Percentiles rank a stretch among this genome's conserved stretches.
phyloP scores from a whole-genome alignment of 139 green algal species.

The Parachlorella kessleri region DNA sequence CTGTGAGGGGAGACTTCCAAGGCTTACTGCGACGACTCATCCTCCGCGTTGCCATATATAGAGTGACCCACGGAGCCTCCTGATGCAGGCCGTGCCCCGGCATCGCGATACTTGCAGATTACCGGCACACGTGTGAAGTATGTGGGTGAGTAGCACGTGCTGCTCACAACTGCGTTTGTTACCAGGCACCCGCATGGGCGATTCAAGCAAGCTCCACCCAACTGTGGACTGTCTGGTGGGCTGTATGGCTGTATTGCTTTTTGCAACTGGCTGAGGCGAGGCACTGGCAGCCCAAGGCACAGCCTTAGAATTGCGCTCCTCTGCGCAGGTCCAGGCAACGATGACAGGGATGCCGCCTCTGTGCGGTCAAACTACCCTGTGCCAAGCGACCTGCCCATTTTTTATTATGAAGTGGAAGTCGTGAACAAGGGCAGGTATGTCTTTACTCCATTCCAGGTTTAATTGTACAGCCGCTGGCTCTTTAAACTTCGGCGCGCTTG shows the following conservation, averaged over 20 bases:
- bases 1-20: too few species aligned
- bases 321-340: slow-evolving; percentile 60
- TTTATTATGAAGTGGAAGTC: slow-evolving; percentile 82
- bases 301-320: not conserved
- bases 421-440: slow-evolving; percentile 48
- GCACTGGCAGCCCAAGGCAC: not conserved
- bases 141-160: slow-evolving; percentile 10
- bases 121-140: slow-evolving; percentile 47
- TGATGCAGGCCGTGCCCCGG: slow-evolving; percentile 1
- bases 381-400: slow-evolving; percentile 63
- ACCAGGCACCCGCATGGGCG: too few species aligned
- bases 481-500: too few species aligned
- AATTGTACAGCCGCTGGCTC: too few species aligned
- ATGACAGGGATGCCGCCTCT: slow-evolving; percentile 75
- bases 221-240: too few species aligned
- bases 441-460: too few species aligned
- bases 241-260: not conserved
- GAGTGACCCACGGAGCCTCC: too few species aligned
- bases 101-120: slow-evolving; percentile 42
- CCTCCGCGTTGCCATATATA: too few species aligned
- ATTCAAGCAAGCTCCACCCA: too few species aligned
- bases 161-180: not conserved
- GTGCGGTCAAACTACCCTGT: slow-evolving; percentile 71
- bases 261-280: not conserved
- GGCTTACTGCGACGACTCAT: too few species aligned